Conservation (phyloP, 2,329 filamentous ascomycete genomes). For the Coniochaeta sp. region DNA sequence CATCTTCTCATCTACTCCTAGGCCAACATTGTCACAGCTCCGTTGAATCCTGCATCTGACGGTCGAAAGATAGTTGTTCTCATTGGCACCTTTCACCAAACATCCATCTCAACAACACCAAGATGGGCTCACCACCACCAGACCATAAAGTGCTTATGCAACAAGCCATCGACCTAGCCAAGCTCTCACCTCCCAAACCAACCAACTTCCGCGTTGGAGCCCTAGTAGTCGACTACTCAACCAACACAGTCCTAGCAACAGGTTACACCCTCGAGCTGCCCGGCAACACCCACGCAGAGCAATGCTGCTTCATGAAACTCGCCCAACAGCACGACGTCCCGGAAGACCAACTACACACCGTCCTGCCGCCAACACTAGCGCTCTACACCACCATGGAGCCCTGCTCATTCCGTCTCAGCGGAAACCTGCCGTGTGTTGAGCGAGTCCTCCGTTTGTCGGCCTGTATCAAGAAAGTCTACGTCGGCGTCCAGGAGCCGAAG, state of each 20-base stretch:
- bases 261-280: constrained; percentile 87
- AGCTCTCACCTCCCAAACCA: constrained; percentile 73
- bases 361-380: constrained; percentile 45
- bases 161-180: constrained; percentile 68
- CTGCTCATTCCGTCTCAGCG: constrained; percentile 66
- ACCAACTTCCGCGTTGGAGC: constrained; percentile 94
- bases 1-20: too few relatives aligned
- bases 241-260: constrained; percentile 59
- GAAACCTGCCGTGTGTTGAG: constrained; percentile 71
- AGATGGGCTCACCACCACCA: not conserved
- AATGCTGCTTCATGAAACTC: constrained; percentile 79
- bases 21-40: too few relatives aligned
- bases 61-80: too few relatives aligned
- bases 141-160: constrained; percentile 51
- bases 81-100: too few relatives aligned
- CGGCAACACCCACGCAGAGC: constrained; percentile 95
- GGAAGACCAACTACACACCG: constrained; percentile 46
- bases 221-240: constrained; percentile 58
- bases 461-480: constrained; percentile 70
- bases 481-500: constrained; percentile 77
- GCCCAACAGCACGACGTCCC: constrained; percentile 36
- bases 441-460: constrained; percentile 59
- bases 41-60: too few relatives aligned
- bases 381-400: constrained; percentile 95
- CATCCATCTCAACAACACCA: too few relatives aligned